Evolutionary conservation across 108 stramenopile species (phyloP).

Genomic region (Nannochloropsis salina): DNA sequence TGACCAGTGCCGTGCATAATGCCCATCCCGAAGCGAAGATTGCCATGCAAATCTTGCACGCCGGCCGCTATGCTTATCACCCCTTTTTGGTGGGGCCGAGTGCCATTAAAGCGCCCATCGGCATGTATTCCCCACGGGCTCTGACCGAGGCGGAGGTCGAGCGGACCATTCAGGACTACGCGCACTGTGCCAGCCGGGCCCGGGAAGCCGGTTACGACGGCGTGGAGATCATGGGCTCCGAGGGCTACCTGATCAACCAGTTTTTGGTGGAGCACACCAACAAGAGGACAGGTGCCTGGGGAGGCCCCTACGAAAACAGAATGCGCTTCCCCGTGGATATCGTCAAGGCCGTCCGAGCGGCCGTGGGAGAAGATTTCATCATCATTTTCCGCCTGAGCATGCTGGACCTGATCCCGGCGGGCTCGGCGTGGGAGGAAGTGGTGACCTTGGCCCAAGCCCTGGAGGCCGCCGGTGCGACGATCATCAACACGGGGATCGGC

Average conservation of each 20-base stretch:
- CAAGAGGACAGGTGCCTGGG: constrained; percentile 81
- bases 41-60: constrained; percentile 82
- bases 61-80: constrained; percentile 89
- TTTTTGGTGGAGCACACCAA: constrained; percentile 82
- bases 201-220: constrained; percentile 92
- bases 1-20: constrained; percentile 80
- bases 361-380: constrained; percentile 79
- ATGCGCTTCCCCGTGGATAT: constrained; percentile 81
- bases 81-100: constrained; percentile 81
- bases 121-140: constrained; percentile 68
- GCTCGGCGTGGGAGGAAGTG: constrained; percentile 86
- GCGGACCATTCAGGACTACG: constrained; percentile 79
- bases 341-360: constrained; percentile 69
- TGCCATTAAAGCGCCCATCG: constrained; percentile 79
- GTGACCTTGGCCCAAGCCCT: constrained; percentile 69
- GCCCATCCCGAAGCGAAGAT: constrained; percentile 63
- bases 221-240: constrained; percentile 94
- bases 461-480: constrained; percentile 81
- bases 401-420: constrained; percentile 87
- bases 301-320: constrained; percentile 81
- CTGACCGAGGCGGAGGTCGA: constrained; percentile 64
- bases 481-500: constrained; percentile 98
- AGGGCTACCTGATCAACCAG: constrained; percentile 95
- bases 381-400: constrained; percentile 90
- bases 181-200: constrained; percentile 71